These are phyloP conservation scores for Fusarium sambucinum DNA, from an alignment of 2,329 filamentous ascomycete species.

Conservation along the genomic window DNA sequence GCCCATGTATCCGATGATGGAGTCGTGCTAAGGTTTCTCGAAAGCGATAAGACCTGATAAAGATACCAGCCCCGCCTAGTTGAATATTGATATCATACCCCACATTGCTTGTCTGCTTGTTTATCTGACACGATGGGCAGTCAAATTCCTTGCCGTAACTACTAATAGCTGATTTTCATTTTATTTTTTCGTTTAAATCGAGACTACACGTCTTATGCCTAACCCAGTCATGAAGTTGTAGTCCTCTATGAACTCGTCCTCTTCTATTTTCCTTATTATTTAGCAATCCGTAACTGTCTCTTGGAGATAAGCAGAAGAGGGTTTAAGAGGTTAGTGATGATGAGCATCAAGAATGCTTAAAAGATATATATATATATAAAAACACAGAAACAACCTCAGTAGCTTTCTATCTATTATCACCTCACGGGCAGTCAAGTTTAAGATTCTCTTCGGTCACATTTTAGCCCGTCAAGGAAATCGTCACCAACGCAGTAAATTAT, in stretches of 20 bases:
- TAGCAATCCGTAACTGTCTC: too few species aligned
- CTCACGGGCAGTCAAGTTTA: slow-evolving; percentile 25
- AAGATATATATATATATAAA: background rate
- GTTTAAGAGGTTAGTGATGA: background rate
- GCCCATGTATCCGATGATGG: background rate
- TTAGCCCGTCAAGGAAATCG: slow-evolving; percentile 16
- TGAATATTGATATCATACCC: slow-evolving; percentile 6
- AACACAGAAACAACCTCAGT: background rate
- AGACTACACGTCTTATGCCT: too few species aligned
- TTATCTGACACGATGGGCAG: too few species aligned
- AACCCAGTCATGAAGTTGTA: too few species aligned
- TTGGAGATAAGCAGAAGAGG: background rate
- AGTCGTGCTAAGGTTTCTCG: slow-evolving; percentile 9
- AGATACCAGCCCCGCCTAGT: slow-evolving; percentile 19
- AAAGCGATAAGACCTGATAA: slow-evolving; percentile 25
- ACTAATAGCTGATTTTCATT: too few species aligned
- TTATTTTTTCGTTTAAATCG: too few species aligned
- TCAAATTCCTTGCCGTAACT: too few species aligned
- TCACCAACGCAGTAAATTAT: slow-evolving; percentile 16
- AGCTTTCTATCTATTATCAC: background rate
- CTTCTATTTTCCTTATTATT: too few species aligned
- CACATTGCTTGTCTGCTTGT: too few species aligned
- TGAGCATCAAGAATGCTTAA: background rate
- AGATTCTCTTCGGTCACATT: slow-evolving; percentile 5
- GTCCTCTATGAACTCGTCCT: too few species aligned